These are phyloP conservation scores for Lepidium sativum DNA, from an alignment of 345 rosid species.

Conservation along the genomic window DNA sequence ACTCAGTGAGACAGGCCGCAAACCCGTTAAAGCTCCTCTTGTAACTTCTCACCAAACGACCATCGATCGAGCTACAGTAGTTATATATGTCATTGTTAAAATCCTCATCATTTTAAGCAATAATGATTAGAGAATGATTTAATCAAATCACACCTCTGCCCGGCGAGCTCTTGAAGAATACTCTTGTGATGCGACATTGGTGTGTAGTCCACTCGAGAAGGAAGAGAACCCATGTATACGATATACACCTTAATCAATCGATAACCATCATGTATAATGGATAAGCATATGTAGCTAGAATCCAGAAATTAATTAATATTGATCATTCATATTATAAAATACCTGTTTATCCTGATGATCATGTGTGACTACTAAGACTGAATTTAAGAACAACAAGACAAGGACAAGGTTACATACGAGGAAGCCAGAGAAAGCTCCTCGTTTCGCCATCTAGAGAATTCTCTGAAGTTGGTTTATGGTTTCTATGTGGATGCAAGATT, in stretches of 20 bases:
- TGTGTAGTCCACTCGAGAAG: conserved; percentile 13
- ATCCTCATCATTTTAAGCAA: neutral
- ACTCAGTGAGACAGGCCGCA: conserved; percentile 35
- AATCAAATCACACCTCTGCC: conserved; percentile 14
- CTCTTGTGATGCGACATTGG: conserved; percentile 26
- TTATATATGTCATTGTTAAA: neutral
- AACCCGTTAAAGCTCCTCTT: conserved; percentile 55
- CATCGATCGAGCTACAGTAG: conserved; percentile 14
- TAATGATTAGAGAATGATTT: neutral
- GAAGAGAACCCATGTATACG: conserved; percentile 26
- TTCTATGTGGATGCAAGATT: neutral
- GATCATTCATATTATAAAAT: neutral
- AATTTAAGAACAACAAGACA: neutral
- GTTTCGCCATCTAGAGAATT: conserved; percentile 1
- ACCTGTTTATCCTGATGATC: conserved; percentile 9
- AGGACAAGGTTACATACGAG: neutral
- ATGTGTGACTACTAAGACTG: conserved; percentile 6
- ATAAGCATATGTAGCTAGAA: neutral
- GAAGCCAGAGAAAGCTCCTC: conserved; percentile 2
- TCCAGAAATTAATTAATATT: neutral
- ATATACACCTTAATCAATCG: conserved; percentile 13
- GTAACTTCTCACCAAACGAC: conserved; percentile 39
- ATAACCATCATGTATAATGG: neutral
- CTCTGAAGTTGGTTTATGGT: neutral
- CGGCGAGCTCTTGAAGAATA: conserved; percentile 26